Evolutionary conservation across 495 filamentous ascomycete species (phyloP), one percentile per base, ranked within the genome.

Genomic region (Penicillium steckii): DNA sequence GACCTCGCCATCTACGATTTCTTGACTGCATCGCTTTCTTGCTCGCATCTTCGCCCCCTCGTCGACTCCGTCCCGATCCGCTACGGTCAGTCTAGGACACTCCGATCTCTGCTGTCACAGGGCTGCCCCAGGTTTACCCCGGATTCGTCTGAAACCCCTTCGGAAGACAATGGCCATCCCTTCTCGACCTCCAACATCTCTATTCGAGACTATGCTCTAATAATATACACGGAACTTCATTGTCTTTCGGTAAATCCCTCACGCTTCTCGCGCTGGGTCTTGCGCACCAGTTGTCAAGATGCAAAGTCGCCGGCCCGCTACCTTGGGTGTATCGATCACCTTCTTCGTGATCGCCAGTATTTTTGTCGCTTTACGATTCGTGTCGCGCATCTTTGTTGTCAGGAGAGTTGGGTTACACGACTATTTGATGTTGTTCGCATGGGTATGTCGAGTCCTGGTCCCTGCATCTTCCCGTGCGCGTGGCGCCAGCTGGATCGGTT

Each of bases 371-470:
- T 77, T 88, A 2, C 81, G 91, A 19, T 76, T 95, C 47, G 58
- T 89, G 24, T 90, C 88, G 30, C 81, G 91, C 21, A 75, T 83
- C 40, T 83, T 80, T 25, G 85, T 97, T 29, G 84, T 95, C 41
- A 82, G 80, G 54, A 81, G 73, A 49, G 67, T 91, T 12, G 79
- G 77, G 24, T 75, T 76, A 65, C 90, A 96, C 66, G 93, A 97
- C 71, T 90, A 89, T 72, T 79, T 89, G 59, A 95, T 97, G 54
- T 63, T 91, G 19, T 35, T 90, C 50, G 90, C 91, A 55, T 96
- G 89, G 92, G 78, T 90, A 74, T 57, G 74, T 71, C 15, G 19
- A 32, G 41, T 51, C 23, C 47, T 41, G 38, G 38, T 49, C 15
- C 52, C 60, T 63, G 52, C 63, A 64, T 50, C 44, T 29, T 55